Percentiles rank a stretch among this genome's conserved stretches.
These are phyloP conservation scores for Ophiostoma tasmaniense DNA, from an alignment of 2,329 filamentous ascomycete genomes.

Conservation along the genomic window DNA sequence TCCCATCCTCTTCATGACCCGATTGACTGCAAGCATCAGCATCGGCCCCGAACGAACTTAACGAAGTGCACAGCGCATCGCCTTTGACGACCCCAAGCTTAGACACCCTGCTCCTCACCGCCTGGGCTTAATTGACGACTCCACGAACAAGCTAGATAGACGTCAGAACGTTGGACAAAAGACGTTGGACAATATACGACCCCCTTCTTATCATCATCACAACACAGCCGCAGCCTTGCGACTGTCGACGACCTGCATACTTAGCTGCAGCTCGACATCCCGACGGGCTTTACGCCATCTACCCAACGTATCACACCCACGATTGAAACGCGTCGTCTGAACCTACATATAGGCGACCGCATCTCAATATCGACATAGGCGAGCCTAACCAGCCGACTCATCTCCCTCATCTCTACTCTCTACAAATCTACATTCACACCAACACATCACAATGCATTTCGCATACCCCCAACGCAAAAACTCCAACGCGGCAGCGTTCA, in stretches of 20 bases:
- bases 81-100: constrained; percentile 1
- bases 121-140: constrained; percentile 1
- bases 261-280: neutral
- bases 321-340: neutral
- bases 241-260: neutral
- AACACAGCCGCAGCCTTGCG: neutral
- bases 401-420: neutral
- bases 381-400: neutral
- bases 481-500: constrained; percentile 66
- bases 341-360: neutral
- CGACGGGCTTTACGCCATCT: neutral
- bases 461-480: constrained; percentile 79
- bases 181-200: neutral
- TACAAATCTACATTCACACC: neutral
- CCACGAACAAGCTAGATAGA: neutral
- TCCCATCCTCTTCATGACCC: constrained; percentile 10
- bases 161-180: neutral
- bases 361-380: neutral
- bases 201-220: neutral
- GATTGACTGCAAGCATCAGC: constrained; percentile 3
- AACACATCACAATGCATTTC: constrained; percentile 61
- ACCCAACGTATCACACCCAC: neutral
- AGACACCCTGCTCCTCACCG: neutral
- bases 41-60: neutral
- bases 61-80: constrained; percentile 3